phyloP scores from a whole-genome alignment of 139 green algal genomes.

The Chlamydomonas sphaeroides region DNA sequence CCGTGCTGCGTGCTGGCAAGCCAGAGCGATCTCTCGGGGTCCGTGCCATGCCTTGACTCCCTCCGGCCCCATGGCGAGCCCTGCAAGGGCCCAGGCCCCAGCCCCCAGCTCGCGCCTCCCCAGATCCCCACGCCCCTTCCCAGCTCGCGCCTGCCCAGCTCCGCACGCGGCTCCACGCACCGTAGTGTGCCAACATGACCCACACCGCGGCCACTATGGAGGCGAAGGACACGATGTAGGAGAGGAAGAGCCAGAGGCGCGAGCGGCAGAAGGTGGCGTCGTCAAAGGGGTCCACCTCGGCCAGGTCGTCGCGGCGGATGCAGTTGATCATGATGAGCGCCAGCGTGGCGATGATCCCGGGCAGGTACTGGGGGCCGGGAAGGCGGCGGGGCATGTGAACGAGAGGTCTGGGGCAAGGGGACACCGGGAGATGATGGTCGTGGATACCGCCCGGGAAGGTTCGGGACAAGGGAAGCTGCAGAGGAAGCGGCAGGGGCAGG shows the following conservation, averaged over 20 bases:
- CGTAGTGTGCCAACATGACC: slow-evolving; percentile 82
- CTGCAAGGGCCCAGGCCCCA: too few relatives aligned
- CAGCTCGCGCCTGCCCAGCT: too few relatives aligned
- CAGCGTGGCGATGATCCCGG: slow-evolving; percentile 85
- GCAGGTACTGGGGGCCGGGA: slow-evolving; percentile 77
- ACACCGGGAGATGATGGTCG: too few relatives aligned
- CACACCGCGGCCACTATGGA: slow-evolving; percentile 73
- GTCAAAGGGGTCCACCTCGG: slow-evolving; percentile 78
- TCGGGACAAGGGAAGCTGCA: too few relatives aligned
- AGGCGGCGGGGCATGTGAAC: not conserved
- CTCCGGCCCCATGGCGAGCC: too few relatives aligned
- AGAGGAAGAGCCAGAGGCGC: slow-evolving; percentile 89
- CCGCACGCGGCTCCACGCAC: not conserved
- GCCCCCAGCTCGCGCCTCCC: too few relatives aligned
- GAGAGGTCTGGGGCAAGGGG: too few relatives aligned
- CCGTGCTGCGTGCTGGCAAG: too few relatives aligned
- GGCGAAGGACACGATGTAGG: slow-evolving; percentile 86
- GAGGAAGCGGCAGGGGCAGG: not conserved
- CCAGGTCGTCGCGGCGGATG: slow-evolving; percentile 67
- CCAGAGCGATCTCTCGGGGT: too few relatives aligned
- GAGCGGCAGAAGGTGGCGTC: slow-evolving; percentile 77
- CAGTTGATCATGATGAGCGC: slow-evolving; percentile 93
- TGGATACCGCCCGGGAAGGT: too few relatives aligned
- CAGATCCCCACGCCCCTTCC: too few relatives aligned
- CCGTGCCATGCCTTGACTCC: too few relatives aligned